phyloP scores from a whole-genome alignment of 345 rosid genomes.

The Murraya koenigii region DNA sequence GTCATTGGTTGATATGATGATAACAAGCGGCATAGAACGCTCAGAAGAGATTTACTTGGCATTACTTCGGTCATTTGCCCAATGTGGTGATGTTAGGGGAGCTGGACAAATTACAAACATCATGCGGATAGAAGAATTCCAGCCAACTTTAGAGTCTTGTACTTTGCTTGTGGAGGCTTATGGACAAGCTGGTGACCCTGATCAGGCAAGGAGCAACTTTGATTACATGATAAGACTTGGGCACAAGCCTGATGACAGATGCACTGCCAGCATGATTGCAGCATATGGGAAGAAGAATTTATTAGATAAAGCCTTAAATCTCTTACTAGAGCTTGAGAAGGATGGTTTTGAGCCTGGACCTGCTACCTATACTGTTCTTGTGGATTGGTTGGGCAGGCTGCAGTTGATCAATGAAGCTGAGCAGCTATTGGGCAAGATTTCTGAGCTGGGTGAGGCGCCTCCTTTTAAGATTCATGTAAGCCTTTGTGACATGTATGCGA shows the following conservation, averaged over 20 bases:
- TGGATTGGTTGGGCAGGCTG: constrained; percentile 73
- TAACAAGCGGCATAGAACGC: constrained; percentile 41
- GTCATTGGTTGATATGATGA: constrained; percentile 55
- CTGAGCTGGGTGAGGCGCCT: constrained; percentile 77
- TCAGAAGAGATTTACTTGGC: constrained; percentile 61
- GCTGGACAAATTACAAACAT: constrained; percentile 40
- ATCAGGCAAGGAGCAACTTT: constrained; percentile 58
- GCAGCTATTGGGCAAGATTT: constrained; percentile 63
- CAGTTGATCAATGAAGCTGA: constrained; percentile 82
- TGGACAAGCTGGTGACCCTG: constrained; percentile 43
- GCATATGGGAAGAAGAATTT: constrained; percentile 61
- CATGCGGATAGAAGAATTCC: constrained; percentile 49
- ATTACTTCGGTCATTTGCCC: constrained; percentile 63
- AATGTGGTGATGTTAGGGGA: constrained; percentile 40
- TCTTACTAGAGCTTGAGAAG: constrained; percentile 73
- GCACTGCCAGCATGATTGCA: constrained; percentile 54
- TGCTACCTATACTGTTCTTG: constrained; percentile 62
- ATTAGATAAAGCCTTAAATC: constrained; percentile 69
- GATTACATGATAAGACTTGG: constrained; percentile 59
- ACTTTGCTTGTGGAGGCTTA: constrained; percentile 63
- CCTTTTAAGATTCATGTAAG: constrained; percentile 62
- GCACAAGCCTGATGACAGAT: constrained; percentile 58
- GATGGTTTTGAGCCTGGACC: constrained; percentile 75
- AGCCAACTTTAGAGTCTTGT: constrained; percentile 47
- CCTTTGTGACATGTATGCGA: constrained; percentile 79